Conservation (phyloP, 805 yeast genomes). For the Candida hispaniensis region DNA sequence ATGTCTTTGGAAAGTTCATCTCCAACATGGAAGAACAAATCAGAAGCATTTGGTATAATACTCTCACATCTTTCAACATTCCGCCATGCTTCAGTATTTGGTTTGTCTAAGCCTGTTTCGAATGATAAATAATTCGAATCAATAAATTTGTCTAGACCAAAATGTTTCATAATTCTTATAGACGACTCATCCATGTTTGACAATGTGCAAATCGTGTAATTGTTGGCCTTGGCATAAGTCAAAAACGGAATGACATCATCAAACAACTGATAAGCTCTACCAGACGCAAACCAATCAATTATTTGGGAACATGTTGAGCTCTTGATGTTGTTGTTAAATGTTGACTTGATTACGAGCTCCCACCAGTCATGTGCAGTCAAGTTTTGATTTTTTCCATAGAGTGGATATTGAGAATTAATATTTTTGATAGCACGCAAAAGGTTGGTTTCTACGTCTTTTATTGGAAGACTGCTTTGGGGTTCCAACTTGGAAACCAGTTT, state of each 20-base stretch:
- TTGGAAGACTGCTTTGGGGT: background rate
- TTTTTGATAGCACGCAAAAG: constrained; percentile 2
- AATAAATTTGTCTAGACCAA: background rate
- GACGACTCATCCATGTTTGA: constrained; percentile 11
- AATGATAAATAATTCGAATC: constrained; percentile 1
- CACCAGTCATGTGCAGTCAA: constrained; percentile 4
- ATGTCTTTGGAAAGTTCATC: constrained; percentile 5
- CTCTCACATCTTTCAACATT: constrained; percentile 4
- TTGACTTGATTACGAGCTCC: constrained; percentile 2
- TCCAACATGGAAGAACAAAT: constrained; percentile 8
- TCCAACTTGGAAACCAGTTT: constrained; percentile 1
- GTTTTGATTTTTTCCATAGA: constrained; percentile 1
- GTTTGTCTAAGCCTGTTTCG: constrained; percentile 6
- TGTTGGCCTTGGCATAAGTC: background rate
- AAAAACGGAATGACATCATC: constrained; percentile 6
- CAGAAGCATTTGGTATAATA: background rate
- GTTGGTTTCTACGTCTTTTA: constrained; percentile 1
- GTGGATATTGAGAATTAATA: constrained; percentile 2
- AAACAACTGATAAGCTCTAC: constrained; percentile 2
- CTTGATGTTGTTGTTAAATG: constrained; percentile 2
- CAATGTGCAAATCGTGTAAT: background rate
- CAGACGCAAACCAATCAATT: constrained; percentile 1
- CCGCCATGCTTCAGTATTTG: constrained; percentile 3
- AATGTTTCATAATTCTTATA: background rate
- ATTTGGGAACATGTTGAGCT: background rate